A percentile compares a stretch with the other conserved stretches of the same genome.
Evolutionary conservation across 495 filamentous ascomycete species (phyloP).

Genomic region (Trichoderma orchidacearum): DNA sequence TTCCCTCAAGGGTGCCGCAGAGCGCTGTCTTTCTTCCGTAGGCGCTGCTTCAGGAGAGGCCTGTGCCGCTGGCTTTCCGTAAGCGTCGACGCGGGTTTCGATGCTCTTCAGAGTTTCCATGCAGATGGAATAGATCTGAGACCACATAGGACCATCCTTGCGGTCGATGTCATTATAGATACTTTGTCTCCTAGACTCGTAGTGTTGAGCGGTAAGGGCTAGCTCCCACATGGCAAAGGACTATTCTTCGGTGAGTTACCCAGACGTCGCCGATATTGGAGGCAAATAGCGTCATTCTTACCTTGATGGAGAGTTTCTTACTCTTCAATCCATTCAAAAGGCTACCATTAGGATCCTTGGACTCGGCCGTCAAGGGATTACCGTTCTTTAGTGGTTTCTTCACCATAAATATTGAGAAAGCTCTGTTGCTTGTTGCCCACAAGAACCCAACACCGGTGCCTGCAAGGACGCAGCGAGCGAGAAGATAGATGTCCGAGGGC

Average conservation of each 20-base stretch:
- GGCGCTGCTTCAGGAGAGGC: conserved; percentile 14
- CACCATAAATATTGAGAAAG: conserved; percentile 65
- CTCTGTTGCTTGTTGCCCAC: conserved; percentile 61
- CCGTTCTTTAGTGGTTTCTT: conserved; percentile 70
- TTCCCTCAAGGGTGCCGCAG: conserved; percentile 40
- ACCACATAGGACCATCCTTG: conserved; percentile 63
- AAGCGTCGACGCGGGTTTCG: conserved; percentile 46
- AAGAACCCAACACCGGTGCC: conserved; percentile 52
- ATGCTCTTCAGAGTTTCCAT: conserved; percentile 52
- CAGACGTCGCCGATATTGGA: neutral
- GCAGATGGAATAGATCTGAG: conserved; percentile 56
- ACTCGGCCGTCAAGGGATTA: conserved; percentile 69
- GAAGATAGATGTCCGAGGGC: conserved; percentile 41
- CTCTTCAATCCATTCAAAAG: conserved; percentile 71
- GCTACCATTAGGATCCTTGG: conserved; percentile 84
- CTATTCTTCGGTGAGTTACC: conserved; percentile 13
- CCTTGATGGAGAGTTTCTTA: conserved; percentile 50
- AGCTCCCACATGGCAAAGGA: conserved; percentile 89
- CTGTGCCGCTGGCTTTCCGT: conserved; percentile 32
- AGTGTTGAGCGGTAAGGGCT: conserved; percentile 59
- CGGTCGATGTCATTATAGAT: conserved; percentile 89
- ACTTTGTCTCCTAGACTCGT: conserved; percentile 55
- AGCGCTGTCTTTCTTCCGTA: conserved; percentile 8
- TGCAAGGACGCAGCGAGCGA: conserved; percentile 47
- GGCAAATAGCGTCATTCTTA: conserved; percentile 13